phyloP scores from a whole-genome alignment of 2,329 filamentous ascomycete species.

The Monilinia vaccinii-corymbosi region DNA sequence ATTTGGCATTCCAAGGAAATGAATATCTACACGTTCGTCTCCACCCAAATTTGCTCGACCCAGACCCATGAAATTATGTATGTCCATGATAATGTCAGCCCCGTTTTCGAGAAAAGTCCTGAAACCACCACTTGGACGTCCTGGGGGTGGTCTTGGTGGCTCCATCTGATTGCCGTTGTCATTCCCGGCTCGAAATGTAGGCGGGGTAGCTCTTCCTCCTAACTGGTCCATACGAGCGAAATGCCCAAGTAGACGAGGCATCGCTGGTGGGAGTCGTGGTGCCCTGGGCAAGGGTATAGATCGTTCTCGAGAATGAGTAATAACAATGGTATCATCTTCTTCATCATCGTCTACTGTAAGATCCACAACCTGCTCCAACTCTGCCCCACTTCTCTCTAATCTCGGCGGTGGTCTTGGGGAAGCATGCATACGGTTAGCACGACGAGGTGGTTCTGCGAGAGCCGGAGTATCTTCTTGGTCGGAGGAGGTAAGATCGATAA shows the following conservation, averaged over 20 bases:
- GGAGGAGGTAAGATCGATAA: conserved; percentile 29
- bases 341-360: conserved; percentile 39
- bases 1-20: conserved; percentile 17
- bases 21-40: background rate
- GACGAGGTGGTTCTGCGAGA: background rate
- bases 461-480: conserved; percentile 21
- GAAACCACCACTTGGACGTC: background rate
- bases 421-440: conserved; percentile 4
- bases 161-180: background rate
- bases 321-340: conserved; percentile 4
- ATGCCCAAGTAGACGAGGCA: background rate
- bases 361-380: conserved; percentile 38
- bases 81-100: background rate
- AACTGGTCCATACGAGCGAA: background rate
- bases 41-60: background rate
- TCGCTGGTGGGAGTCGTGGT: background rate
- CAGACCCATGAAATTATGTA: background rate
- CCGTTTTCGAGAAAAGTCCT: background rate
- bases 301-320: conserved; percentile 8
- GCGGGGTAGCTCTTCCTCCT: background rate
- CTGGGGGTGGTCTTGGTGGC: background rate
- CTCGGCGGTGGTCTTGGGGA: conserved; percentile 16
- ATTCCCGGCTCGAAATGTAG: background rate
- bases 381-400: conserved; percentile 25
- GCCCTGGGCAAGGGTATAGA: background rate